Evolutionary conservation across 192 early-diverging fungal genomes (phyloP).

Genomic region (Backusella tarrabulga): DNA sequence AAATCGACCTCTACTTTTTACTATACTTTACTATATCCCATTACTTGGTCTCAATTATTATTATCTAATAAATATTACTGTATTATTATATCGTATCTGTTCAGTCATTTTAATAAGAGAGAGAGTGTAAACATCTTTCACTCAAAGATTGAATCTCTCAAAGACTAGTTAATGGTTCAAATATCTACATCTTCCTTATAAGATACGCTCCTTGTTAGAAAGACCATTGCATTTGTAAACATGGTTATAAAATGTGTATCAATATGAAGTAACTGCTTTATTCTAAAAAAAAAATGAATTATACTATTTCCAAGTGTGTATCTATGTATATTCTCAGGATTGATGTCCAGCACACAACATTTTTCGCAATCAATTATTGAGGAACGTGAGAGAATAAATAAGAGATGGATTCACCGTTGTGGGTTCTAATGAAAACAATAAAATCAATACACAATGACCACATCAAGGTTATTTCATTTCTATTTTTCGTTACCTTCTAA

Average conservation of each 20-base stretch:
- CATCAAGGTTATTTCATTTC: neutral
- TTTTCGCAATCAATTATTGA: conserved; percentile 22
- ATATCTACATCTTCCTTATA: too few relatives aligned
- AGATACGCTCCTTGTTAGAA: too few relatives aligned
- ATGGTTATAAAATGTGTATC: neutral
- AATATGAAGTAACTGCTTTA: neutral
- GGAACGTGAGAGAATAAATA: conserved; percentile 54
- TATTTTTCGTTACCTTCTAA: conserved; percentile 40
- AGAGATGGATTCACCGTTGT: conserved; percentile 66
- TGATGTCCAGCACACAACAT: neutral
- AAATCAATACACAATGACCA: neutral
- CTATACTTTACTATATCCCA: neutral
- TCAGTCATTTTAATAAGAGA: neutral
- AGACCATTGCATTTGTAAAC: too few relatives aligned
- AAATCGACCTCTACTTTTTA: neutral
- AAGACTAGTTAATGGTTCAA: too few relatives aligned
- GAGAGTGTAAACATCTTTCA: too few relatives aligned
- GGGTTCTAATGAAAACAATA: conserved; percentile 43
- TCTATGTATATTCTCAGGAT: neutral
- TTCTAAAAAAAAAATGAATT: neutral
- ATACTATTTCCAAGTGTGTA: neutral
- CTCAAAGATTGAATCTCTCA: too few relatives aligned
- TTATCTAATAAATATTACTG: neutral
- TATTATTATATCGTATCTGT: neutral
- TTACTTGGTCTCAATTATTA: neutral